These are phyloP conservation scores for Cymbidium sinense DNA, from an alignment of 106 monocot species.

Conservation along the genomic window DNA sequence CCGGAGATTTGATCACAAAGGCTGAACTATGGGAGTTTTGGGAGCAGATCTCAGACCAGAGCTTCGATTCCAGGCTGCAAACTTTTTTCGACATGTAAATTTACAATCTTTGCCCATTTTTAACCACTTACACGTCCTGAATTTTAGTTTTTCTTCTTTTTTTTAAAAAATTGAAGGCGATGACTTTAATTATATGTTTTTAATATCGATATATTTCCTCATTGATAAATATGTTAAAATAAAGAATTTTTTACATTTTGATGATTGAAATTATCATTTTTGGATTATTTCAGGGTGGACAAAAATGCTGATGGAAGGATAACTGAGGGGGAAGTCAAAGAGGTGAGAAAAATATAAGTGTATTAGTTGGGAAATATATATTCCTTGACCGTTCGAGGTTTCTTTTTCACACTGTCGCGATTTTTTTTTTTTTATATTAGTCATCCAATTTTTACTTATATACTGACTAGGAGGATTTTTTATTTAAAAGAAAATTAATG, in stretches of 20 bases:
- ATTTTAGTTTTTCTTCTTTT: not conserved
- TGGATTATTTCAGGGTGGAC: conserved; percentile 55
- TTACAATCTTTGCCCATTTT: not conserved
- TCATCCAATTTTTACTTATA: too few relatives aligned
- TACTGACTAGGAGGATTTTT: too few relatives aligned
- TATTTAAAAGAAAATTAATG: too few relatives aligned
- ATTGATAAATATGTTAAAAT: too few relatives aligned
- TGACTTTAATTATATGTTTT: not conserved
- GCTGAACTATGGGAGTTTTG: conserved; percentile 80
- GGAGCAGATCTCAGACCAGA: conserved; percentile 86
- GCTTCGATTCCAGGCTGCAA: conserved; percentile 84
- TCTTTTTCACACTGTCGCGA: too few relatives aligned
- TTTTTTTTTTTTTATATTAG: too few relatives aligned
- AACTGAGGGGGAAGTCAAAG: conserved; percentile 71
- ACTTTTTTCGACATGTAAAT: conserved; percentile 97
- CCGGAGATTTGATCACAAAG: conserved; percentile 40
- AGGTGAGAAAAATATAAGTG: conserved; percentile 26
- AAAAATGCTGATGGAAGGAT: conserved; percentile 91
- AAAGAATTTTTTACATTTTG: too few relatives aligned
- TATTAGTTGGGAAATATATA: not conserved
- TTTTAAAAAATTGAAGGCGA: not conserved
- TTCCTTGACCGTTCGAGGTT: too few relatives aligned
- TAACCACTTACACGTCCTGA: not conserved
- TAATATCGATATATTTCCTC: too few relatives aligned
- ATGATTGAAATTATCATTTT: too few relatives aligned